Evolutionary conservation across 306 rosid genomes (phyloP).

Genomic region (Prunus salicina): DNA sequence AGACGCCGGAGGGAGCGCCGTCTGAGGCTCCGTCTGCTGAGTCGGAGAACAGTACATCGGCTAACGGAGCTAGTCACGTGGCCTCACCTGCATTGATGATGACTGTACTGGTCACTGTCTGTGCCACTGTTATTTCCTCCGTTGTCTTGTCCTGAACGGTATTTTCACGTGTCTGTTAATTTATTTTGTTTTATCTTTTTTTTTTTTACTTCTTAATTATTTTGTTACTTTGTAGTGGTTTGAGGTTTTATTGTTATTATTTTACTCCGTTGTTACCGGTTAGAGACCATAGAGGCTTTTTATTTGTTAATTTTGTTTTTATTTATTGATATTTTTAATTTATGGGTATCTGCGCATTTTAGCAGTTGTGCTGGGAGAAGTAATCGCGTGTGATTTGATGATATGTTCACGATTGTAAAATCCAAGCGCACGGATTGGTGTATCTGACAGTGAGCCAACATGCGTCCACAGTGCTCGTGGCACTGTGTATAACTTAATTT

Average conservation of each 20-base stretch:
- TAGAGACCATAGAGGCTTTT: slow-evolving; percentile 20
- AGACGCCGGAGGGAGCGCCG: slow-evolving; percentile 49
- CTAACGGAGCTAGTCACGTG: slow-evolving; percentile 39
- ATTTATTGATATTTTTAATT: slow-evolving; percentile 23
- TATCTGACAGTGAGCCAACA: slow-evolving; percentile 22
- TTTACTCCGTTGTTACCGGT: slow-evolving; percentile 24
- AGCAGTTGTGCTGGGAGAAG: slow-evolving; percentile 4
- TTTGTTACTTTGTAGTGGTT: slow-evolving; percentile 15
- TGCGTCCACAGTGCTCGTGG: slow-evolving; percentile 7
- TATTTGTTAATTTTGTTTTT: neutral
- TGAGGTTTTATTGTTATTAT: neutral
- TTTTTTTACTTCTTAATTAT: neutral
- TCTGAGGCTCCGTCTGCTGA: slow-evolving; percentile 47
- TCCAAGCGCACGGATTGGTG: slow-evolving; percentile 15
- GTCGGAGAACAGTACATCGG: slow-evolving; percentile 45
- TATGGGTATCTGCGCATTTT: slow-evolving; percentile 29
- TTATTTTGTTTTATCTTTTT: neutral
- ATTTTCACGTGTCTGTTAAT: slow-evolving; percentile 25
- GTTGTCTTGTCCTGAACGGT: slow-evolving; percentile 48
- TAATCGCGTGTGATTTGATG: slow-evolving; percentile 16
- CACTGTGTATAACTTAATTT: neutral
- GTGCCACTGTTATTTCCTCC: slow-evolving; percentile 34
- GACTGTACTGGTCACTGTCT: slow-evolving; percentile 32
- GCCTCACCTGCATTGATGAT: slow-evolving; percentile 32
- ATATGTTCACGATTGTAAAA: neutral